phyloP scores from a whole-genome alignment of 306 rosid genomes.

The Fragaria iinumae region DNA sequence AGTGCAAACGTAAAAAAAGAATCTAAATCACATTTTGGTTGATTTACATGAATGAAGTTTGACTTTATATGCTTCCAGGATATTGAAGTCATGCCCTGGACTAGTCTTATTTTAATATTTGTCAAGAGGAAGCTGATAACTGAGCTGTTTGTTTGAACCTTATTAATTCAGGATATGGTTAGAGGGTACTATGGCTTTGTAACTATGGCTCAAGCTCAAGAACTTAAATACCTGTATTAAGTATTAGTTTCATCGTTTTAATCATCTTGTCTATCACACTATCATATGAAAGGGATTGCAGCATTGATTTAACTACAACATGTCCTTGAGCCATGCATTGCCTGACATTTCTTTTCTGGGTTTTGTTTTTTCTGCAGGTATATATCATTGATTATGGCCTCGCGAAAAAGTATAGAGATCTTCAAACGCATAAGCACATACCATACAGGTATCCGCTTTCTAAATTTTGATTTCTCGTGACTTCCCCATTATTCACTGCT shows the following conservation, averaged over 20 bases:
- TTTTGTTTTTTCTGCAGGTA: constrained; percentile 52
- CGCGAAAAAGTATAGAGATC: constrained; percentile 90
- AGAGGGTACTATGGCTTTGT: background rate
- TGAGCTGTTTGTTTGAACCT: background rate
- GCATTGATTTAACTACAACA: constrained; percentile 8
- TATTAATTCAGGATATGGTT: background rate
- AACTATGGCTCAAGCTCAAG: background rate
- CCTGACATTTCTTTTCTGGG: constrained; percentile 23
- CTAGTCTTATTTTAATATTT: background rate
- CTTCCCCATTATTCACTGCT: background rate
- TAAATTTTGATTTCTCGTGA: constrained; percentile 14
- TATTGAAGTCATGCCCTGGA: background rate
- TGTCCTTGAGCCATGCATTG: constrained; percentile 1
- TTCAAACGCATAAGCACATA: constrained; percentile 97
- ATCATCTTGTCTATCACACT: constrained; percentile 6
- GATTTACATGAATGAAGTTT: background rate
- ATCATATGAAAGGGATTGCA: constrained; percentile 5
- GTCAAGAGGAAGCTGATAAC: background rate
- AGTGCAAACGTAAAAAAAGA: background rate
- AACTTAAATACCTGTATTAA: background rate
- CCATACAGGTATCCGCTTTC: constrained; percentile 73
- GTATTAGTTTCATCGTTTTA: background rate
- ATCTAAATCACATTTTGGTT: background rate
- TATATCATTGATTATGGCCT: constrained; percentile 97
- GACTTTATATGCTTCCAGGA: background rate